Evolutionary conservation across 2,329 filamentous ascomycete genomes (phyloP).

Genomic region (Colletotrichum australisinense): DNA sequence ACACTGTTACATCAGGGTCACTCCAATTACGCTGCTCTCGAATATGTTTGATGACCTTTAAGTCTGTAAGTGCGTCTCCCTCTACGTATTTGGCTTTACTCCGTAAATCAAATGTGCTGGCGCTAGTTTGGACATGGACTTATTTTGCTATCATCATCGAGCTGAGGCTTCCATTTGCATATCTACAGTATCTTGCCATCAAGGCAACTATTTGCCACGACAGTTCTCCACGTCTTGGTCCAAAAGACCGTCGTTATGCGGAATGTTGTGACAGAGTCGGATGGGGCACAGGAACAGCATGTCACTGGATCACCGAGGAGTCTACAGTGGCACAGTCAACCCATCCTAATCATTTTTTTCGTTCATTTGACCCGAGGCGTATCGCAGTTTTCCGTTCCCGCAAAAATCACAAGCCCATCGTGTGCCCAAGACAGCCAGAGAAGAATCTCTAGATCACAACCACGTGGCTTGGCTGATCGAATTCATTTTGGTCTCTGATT

Average conservation of each 20-base stretch:
- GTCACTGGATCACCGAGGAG: neutral
- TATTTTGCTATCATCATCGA: neutral
- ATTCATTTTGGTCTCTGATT: slow-evolving; percentile 39
- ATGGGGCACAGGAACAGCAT: neutral
- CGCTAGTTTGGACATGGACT: neutral
- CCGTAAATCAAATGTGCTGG: neutral
- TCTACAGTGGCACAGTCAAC: slow-evolving; percentile 7
- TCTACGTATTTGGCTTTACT: neutral
- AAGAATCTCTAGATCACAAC: slow-evolving; percentile 44
- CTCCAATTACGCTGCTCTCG: neutral
- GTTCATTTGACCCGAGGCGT: slow-evolving; percentile 35
- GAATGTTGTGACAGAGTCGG: neutral
- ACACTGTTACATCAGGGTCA: neutral
- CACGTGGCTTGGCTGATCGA: slow-evolving; percentile 48
- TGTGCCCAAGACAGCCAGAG: slow-evolving; percentile 34
- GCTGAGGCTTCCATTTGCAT: neutral
- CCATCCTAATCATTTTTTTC: slow-evolving; percentile 34
- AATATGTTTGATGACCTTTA: no score
- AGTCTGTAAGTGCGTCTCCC: neutral
- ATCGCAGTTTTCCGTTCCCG: slow-evolving; percentile 36
- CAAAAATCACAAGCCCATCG: slow-evolving; percentile 36
- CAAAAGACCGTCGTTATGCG: neutral
- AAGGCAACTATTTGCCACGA: neutral
- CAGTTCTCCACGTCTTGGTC: neutral
- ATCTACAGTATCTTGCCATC: neutral